Conservation (phyloP, 164 flowering plant genomes). For the Aristolochia contorta region DNA sequence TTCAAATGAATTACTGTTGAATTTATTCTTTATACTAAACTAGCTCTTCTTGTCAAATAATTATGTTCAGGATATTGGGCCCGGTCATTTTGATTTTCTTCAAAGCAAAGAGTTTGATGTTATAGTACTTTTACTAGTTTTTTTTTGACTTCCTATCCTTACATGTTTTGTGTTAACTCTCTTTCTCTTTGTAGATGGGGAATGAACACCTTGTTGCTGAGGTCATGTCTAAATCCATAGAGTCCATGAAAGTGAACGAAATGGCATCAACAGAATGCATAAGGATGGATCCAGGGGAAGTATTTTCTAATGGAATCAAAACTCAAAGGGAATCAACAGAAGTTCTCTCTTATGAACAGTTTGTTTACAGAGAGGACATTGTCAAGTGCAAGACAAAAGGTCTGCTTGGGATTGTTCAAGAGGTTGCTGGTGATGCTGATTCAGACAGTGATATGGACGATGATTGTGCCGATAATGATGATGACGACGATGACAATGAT, state of each 20-base stretch:
- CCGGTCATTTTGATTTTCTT: no score
- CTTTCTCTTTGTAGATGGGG: constrained; percentile 26
- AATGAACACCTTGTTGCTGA: constrained; percentile 16
- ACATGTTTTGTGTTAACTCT: not conserved
- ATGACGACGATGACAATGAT: constrained; percentile 13
- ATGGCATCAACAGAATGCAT: constrained; percentile 6
- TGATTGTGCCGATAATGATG: constrained; percentile 26
- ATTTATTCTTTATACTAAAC: no score
- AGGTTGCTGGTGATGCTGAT: constrained; percentile 38
- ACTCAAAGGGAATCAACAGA: constrained; percentile 12
- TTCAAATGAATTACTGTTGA: no score
- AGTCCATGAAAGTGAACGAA: constrained; percentile 4
- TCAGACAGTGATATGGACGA: constrained; percentile 9
- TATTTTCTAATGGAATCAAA: no score
- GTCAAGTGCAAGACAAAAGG: constrained; percentile 38
- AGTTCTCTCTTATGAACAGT: constrained; percentile 18
- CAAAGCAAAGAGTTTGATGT: no score
- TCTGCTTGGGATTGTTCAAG: constrained; percentile 33
- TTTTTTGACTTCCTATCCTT: not conserved
- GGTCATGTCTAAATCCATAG: constrained; percentile 11
- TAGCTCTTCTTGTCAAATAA: no score
- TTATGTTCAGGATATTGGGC: no score
- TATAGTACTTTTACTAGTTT: not conserved
- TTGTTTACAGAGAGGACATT: constrained; percentile 70
- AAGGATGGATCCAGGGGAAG: not conserved